phyloP scores from a whole-genome alignment of 768 basidiomycete genomes.

The Sporobolomyces phaffii region DNA sequence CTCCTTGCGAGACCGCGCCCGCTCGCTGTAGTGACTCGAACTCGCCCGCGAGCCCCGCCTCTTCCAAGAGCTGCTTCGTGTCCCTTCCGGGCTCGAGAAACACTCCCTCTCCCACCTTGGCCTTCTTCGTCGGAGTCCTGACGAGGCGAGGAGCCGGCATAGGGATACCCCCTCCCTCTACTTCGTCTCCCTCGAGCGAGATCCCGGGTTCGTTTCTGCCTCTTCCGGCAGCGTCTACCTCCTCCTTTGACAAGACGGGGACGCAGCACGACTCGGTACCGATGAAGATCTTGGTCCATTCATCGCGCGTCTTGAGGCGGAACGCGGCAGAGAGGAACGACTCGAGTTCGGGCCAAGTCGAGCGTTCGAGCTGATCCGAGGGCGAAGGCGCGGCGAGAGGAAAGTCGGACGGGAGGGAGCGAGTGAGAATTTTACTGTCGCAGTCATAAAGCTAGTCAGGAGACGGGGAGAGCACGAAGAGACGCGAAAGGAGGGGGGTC shows the following conservation, averaged over 20 bases:
- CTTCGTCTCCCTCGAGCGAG: neutral
- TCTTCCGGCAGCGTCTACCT: slow-evolving; percentile 28
- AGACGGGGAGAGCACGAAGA: neutral
- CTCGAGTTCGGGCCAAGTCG: slow-evolving; percentile 36
- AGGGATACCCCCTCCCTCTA: neutral
- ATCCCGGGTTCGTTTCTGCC: neutral
- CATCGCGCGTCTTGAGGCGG: slow-evolving; percentile 56
- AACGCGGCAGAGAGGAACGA: slow-evolving; percentile 63
- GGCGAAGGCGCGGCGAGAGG: slow-evolving; percentile 1
- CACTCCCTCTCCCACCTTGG: no score
- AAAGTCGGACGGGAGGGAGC: neutral
- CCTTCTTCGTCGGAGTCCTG: neutral
- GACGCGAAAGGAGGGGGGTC: neutral
- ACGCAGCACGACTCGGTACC: slow-evolving; percentile 50
- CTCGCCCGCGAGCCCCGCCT: slow-evolving; percentile 10
- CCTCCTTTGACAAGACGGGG: slow-evolving; percentile 34
- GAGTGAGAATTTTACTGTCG: neutral
- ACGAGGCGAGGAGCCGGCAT: slow-evolving; percentile 7
- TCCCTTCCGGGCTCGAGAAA: slow-evolving; percentile 21
- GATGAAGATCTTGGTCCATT: slow-evolving; percentile 64
- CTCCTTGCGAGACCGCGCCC: neutral
- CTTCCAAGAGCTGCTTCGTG: slow-evolving; percentile 5
- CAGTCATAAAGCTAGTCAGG: neutral
- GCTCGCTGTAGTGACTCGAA: neutral
- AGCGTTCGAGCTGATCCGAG: slow-evolving; percentile 19